Percentiles rank a stretch among this genome's conserved stretches.
Evolutionary conservation across 1,284 basidiomycete species (phyloP).

Genomic region (Ceratobasidium sp.): DNA sequence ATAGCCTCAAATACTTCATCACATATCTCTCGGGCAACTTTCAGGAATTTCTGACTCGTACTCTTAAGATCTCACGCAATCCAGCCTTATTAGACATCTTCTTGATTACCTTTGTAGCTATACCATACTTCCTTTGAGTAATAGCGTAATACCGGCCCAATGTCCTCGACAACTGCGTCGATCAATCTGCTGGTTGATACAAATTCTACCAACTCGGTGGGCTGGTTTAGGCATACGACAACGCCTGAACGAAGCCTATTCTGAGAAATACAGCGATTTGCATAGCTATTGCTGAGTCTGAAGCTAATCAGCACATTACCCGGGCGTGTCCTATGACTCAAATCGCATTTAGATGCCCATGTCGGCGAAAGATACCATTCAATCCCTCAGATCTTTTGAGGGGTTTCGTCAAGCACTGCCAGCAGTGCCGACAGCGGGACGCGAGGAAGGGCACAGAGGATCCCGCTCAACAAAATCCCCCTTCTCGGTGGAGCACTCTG

Average conservation of each 20-base stretch:
- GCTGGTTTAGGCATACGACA: background rate
- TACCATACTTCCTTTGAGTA: background rate
- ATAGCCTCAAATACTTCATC: conserved; percentile 9
- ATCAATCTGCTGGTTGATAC: background rate
- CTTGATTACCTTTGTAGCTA: background rate
- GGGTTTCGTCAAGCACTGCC: background rate
- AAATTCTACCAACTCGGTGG: background rate
- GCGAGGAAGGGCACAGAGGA: too few species aligned
- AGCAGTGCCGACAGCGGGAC: too few species aligned
- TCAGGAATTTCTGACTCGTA: background rate
- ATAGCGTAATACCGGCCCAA: background rate
- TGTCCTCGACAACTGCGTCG: background rate
- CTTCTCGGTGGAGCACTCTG: background rate
- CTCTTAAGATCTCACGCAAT: background rate
- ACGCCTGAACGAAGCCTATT: background rate
- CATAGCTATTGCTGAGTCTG: too few species aligned
- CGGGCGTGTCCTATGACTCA: too few species aligned
- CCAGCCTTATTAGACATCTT: background rate
- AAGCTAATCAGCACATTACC: too few species aligned
- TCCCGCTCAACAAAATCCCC: background rate
- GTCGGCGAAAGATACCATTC: too few species aligned
- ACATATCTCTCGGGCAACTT: conserved; percentile 6
- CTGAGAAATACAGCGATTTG: background rate
- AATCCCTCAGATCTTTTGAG: too few species aligned
- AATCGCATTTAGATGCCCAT: too few species aligned